Base-by-base conservation (phyloP, 768 basidiomycete genomes). In the Kwoniella mangroviensis region DNA sequence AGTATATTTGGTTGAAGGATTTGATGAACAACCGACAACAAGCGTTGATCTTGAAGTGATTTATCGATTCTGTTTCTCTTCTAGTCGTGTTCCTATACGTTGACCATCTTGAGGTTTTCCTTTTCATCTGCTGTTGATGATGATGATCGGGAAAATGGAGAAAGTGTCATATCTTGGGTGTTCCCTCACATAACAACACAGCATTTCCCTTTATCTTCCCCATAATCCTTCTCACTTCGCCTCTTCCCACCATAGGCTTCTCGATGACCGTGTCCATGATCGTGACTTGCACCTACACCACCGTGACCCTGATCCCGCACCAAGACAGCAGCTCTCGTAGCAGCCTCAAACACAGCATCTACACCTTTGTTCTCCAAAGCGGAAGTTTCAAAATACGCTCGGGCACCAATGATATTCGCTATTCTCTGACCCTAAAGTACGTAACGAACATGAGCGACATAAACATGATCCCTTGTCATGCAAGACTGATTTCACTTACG, bases 301-400 rank as follows among this genome's bases (percentile, higher is more conserved):
- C 82, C 82, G 61, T 82, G 79, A 1, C 81, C 82, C 45, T 72
- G 71, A 57, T 95, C 94, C 22, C 94, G 87, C 87, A 96, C 94
- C 67, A 98, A 84, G 92, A 98, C 97, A 80, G 93, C 94, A 55
- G 93, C 94, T 54, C 97, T 87, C 12, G 97, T 98, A 41, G 97
- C 97, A 0, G 92, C 91, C 85, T 99, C 97, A 75, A 98, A 99
- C 55, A 98, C 93, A 75, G 97, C 93, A 83, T 98, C 97, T 28
- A 84, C 83, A 22, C 82, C 82, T 67, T 80, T 71, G 65, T 83
- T 84, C 19, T 77, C 72, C 60, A 95, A 86, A 34, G 94, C 91
- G 11, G 92, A 93, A 77, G 94, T 97, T 82, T 98, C 96, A 82
- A 93, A 94, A 86, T 98, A 98, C 52, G 89, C 91, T 28, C 93